Evolutionary conservation across 176 grass and related monocot species (phyloP), one percentile per base, ranked within the genome.

Genomic region (Saccharum officinarum): DNA sequence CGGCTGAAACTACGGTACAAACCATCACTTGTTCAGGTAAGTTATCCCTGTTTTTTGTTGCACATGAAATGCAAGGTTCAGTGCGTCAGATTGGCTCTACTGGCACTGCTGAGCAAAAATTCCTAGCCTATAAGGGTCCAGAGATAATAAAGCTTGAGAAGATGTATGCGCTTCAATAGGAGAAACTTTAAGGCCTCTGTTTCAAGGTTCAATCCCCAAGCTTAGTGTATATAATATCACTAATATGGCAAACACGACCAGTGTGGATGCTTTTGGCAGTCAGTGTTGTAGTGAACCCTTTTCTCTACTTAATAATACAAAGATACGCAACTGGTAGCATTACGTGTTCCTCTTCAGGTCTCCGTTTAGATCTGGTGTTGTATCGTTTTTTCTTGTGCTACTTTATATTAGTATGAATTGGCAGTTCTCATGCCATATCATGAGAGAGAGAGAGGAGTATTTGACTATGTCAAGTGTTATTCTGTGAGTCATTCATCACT

Each of bases 21-120:
- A 83, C 91, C 89, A 83, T 95, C 96, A 41, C 91, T 98, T 94
- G 89, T 98, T 63, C 96, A 98, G 91, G 96, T 91, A 86, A 87
- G 54, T 37, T 41, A 72, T 64, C 3, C 3, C 31, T 82, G 13
- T 65, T 40, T 76, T 67, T 28, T 79, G 4, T 52, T 71, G 23
- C 63, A 20, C 25, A 62, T 28, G 12, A 45, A 54, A 57, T 52
- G 44, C 64, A 85, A 25, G 16, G 49, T 80, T 63, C 30, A 34
- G 71, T 85, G 60, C 44, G 28, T 76, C 8, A 20, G 5, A 70
- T 65, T 50, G 30, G 10, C 38, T 69, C 14, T n/a, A 69, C 31
- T 57, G 59, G n/a, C 10, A 61, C 9, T 41, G n/a, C 62, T 55
- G 4, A 80, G 44, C 26, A 73, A 31, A 28, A 55, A 25, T 62